Evolutionary conservation across 148 eudicot genomes (phyloP), one percentile per base, ranked within the genome.

Genomic region (Spergularia bocconei): DNA sequence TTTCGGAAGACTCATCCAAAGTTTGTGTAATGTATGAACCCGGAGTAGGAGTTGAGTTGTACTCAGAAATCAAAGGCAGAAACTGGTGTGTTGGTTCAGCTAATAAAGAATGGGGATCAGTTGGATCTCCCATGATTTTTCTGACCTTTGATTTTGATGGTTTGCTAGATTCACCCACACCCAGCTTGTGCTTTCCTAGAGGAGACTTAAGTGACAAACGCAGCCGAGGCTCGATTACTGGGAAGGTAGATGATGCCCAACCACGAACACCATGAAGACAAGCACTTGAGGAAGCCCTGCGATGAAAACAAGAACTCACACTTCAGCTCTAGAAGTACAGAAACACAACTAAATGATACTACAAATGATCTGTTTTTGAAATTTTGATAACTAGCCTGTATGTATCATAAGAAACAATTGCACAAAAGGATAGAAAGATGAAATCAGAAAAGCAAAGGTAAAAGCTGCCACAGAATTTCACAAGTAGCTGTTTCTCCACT

Each of bases 101-200:
- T 62, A 76, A 29, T 53, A 69, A 80, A n/a, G 58, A 13, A 66
- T 67, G 82, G 38, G 36, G 38, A 62, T 83, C 89, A 57, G 78
- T 64, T 13, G 85, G 54, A 17, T 89, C 94, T 41, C 72, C 61
- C 25, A 75, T 58, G 16, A 78, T 70, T 85, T 85, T 92, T 74
- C 94, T 89, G 77, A 71, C 41, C 84, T 91, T 96, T 20, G 93
- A 89, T 75, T 88, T 92, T 13, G 92, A 84, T 53, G 85, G 67
- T 81, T 85, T 87, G 55, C 67, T 75, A 16, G 86, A 66, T 17
- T 95, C 97, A 53, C 77, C 81, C 3, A 44, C 58, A 38, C 79
- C 73, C 47, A 88, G 84, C 86, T 89, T 96, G 84, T 89, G 97
- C 80, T 92, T 92, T 73, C 99, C 96, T 48, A 82, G 55, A 2